A percentile compares a stretch with the other conserved stretches of the same genome.
These are phyloP conservation scores for Boletus subparvulus DNA, from an alignment of 768 basidiomycete species.

Conservation along the genomic window DNA sequence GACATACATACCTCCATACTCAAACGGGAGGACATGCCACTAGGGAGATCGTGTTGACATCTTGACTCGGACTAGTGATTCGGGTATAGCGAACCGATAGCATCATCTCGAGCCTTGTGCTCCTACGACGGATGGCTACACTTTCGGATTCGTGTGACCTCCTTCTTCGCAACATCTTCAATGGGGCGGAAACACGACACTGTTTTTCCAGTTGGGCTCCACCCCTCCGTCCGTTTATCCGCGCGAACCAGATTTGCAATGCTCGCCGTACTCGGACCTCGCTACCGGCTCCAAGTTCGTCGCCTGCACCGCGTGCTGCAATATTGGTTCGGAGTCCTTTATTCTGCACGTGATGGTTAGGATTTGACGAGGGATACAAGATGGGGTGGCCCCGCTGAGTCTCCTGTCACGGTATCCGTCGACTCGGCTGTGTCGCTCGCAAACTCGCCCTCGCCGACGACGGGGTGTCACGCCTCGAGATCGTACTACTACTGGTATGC, in stretches of 20 bases:
- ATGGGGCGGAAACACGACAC: constrained; percentile 49
- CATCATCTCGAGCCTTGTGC: no score
- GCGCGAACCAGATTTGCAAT: constrained; percentile 75
- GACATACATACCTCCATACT: no score
- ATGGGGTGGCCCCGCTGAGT: constrained; percentile 54
- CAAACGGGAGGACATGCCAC: no score
- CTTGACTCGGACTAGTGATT: no score
- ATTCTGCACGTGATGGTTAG: constrained; percentile 12
- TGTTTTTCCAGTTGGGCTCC: constrained; percentile 68
- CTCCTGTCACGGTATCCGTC: constrained; percentile 54
- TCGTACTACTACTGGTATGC: constrained; percentile 48
- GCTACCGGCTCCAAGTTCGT: constrained; percentile 14
- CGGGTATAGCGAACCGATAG: no score
- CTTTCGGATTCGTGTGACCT: no score
- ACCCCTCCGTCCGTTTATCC: constrained; percentile 75
- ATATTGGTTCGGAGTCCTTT: neutral
- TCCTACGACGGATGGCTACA: neutral
- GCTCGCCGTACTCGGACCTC: constrained; percentile 57
- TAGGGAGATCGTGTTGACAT: no score
- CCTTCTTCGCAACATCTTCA: no score
- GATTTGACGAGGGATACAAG: constrained; percentile 65
- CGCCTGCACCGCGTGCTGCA: constrained; percentile 5
- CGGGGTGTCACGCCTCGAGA: constrained; percentile 50
- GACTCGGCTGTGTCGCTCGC: constrained; percentile 41
- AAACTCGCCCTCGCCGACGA: constrained; percentile 32